Evolutionary conservation across 129 eudicot genomes (phyloP).

Genomic region (Chrysanthemum lavandulifolium): DNA sequence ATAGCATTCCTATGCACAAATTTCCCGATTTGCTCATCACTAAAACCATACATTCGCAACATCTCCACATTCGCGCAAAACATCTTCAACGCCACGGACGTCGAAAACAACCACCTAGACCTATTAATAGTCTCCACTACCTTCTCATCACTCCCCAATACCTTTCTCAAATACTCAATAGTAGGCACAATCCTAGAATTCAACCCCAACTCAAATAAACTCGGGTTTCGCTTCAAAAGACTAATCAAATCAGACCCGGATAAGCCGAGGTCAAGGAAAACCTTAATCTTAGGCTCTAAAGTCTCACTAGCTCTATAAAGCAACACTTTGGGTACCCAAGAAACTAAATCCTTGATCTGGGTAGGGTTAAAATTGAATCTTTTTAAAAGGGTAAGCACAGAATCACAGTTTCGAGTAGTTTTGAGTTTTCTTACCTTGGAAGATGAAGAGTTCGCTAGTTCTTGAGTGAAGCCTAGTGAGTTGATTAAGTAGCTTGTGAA

Average conservation of each 20-base stretch:
- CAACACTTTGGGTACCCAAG: slow-evolving; percentile 29
- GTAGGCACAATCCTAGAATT: slow-evolving; percentile 27
- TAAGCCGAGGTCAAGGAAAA: slow-evolving; percentile 34
- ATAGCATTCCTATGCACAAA: slow-evolving; percentile 31
- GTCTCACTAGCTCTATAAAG: slow-evolving; percentile 27
- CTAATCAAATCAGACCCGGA: slow-evolving; percentile 29
- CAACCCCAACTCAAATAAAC: slow-evolving; percentile 28
- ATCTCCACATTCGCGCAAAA: slow-evolving; percentile 18
- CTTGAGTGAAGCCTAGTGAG: slow-evolving; percentile 42
- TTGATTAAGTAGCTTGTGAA: slow-evolving; percentile 29
- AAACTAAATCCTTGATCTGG: slow-evolving; percentile 42
- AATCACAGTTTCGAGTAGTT: slow-evolving; percentile 27
- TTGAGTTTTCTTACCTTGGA: slow-evolving; percentile 28
- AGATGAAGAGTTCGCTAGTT: slow-evolving; percentile 26
- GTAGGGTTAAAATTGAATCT: slow-evolving; percentile 25
- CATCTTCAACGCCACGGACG: slow-evolving; percentile 27
- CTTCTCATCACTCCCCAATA: slow-evolving; percentile 38
- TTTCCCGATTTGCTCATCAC: slow-evolving; percentile 33
- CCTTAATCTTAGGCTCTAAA: slow-evolving; percentile 49
- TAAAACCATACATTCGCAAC: slow-evolving; percentile 26
- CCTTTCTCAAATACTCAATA: slow-evolving; percentile 26
- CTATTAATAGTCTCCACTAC: slow-evolving; percentile 33
- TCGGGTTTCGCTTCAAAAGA: slow-evolving; percentile 25
- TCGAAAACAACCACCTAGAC: slow-evolving; percentile 26
- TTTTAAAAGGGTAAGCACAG: slow-evolving; percentile 24